Base-by-base conservation (phyloP, 2,329 filamentous ascomycete species). In the Elsinoe perseae region DNA sequence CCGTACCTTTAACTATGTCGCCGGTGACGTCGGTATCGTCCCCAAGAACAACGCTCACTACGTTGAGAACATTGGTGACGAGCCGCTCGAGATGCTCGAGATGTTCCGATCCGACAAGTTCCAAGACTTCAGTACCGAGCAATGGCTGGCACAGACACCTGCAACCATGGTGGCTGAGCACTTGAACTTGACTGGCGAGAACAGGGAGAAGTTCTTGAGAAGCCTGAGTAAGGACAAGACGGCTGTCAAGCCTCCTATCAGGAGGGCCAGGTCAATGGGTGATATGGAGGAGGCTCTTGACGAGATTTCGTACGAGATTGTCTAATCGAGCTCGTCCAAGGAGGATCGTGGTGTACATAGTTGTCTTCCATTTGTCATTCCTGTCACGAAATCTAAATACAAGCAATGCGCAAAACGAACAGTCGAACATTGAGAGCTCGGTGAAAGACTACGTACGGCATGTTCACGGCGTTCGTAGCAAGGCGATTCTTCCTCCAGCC, bases 61-160 rank as follows among this genome's bases (percentile, higher is more conserved):
- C 66, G 85, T 92, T 55, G 86, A 92, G 76, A 90, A 90, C 63
- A 81, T 88, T 4, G 83, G 86, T n/a, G 81, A 87, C 50, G 85
- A 89, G 67, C 80, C 85, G 16, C 70, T 91, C 2, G 83, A 88
- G 66, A 86, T 90, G 69, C 73, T 91, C 9, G 87, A 91, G 70
- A 82, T 91, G 14, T 86, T 91, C 72, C 77, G 83, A 50, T 80
- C 84, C 0, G 23, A 12, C 30, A 54, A 53, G n/a, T 57, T 87
- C 1, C 80, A 79, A 0, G 84, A 87, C 64, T 83, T 87, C 60
- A 77, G 80, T 0, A 67, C 87, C 42, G 82, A 80, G 0, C 84
- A 87, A 66, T 88, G 84, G 84, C 72, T 88, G 36, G 84, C 83
- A 1, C 70, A 86, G 52, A 86, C 84, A 0, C 84, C 84, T 0